Evolutionary conservation across 805 yeast species (phyloP).

Genomic region (Nakazawaea pomicola): DNA sequence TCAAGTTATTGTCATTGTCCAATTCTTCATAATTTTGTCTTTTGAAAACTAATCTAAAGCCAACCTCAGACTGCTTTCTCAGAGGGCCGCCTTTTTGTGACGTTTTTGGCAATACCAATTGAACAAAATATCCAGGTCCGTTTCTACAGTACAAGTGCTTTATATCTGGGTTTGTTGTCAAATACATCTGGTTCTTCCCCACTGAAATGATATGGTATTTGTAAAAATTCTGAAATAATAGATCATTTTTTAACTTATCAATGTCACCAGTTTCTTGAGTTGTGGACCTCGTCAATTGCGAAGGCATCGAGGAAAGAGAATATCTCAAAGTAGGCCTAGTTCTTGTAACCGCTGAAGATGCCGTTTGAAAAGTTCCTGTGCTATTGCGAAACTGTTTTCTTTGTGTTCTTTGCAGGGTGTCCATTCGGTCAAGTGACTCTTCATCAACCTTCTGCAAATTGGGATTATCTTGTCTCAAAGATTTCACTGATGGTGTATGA

Average conservation of each 20-base stretch:
- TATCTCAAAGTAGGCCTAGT: not conserved
- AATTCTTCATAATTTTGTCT: slow-evolving; percentile 19
- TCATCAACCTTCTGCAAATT: slow-evolving; percentile 19
- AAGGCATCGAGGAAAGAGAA: not conserved
- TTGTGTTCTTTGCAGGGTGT: not conserved
- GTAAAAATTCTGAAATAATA: slow-evolving; percentile 36
- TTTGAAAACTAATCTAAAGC: slow-evolving; percentile 28
- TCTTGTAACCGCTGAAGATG: no score
- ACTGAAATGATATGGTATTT: slow-evolving; percentile 58
- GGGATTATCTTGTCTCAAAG: slow-evolving; percentile 17
- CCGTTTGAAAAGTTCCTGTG: no score
- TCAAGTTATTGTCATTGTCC: slow-evolving; percentile 11
- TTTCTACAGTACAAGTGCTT: slow-evolving; percentile 53
- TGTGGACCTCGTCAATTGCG: not conserved
- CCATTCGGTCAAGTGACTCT: not conserved
- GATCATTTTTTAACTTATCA: slow-evolving; percentile 10
- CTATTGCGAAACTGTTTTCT: not conserved
- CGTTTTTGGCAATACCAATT: slow-evolving; percentile 3
- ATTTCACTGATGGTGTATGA: not conserved
- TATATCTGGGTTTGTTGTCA: slow-evolving; percentile 63
- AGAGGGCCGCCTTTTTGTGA: not conserved
- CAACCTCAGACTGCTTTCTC: slow-evolving; percentile 17
- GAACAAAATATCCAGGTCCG: slow-evolving; percentile 59
- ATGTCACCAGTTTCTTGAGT: slow-evolving; percentile 3
- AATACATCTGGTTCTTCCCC: slow-evolving; percentile 45